Evolutionary conservation across 2,329 filamentous ascomycete genomes (phyloP), one percentile per base, ranked within the genome.

Genomic region (Dryadomyces sulphureus): DNA sequence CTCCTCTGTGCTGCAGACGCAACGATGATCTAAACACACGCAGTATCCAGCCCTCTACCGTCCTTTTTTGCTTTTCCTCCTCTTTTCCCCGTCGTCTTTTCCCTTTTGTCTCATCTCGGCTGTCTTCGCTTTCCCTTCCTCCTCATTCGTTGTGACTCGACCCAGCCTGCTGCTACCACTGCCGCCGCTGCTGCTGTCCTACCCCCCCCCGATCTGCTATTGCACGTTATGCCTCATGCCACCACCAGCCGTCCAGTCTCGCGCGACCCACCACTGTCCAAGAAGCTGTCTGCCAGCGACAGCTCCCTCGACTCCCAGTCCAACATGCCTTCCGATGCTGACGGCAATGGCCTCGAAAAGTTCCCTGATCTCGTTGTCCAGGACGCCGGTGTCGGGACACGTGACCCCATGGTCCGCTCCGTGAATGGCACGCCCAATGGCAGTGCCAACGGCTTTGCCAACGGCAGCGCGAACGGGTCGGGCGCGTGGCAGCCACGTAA

Each of bases 351-450:
- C 21, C 73, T 73, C 60, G 73, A 77, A 59, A 75, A 75, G 58
- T 78, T 77, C 51, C 74, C 74, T 52, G 73, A 77, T 51, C 62
- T 72, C 53, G 72, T 75, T 53, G 52, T 60, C 6, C 54, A 46
- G 19, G 48, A 51, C 11, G 34, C 16, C 34, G 34, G 14, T n/a
- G 20, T 32, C 4, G 14, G 30, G 36, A 42, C 40, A 5, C 53
- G 41, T 51, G 51, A 49, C 1, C 7, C 49, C 19, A 56, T 50
- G 41, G 54, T 55, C 19, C 52, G 52, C 43, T 57, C 54, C 50
- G 53, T 52, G 22, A 61, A 62, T 30, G 57, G 58, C 38, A 51
- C 58, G 35, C 45, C 54, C 34, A 58, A 56, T 40, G 57, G 4
- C 52, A 19, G 40, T 41, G 38, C 48, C 54, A 32, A 54, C 38